phyloP scores from a whole-genome alignment of 108 stramenopile genomes.

The Skeletonema tropicum region DNA sequence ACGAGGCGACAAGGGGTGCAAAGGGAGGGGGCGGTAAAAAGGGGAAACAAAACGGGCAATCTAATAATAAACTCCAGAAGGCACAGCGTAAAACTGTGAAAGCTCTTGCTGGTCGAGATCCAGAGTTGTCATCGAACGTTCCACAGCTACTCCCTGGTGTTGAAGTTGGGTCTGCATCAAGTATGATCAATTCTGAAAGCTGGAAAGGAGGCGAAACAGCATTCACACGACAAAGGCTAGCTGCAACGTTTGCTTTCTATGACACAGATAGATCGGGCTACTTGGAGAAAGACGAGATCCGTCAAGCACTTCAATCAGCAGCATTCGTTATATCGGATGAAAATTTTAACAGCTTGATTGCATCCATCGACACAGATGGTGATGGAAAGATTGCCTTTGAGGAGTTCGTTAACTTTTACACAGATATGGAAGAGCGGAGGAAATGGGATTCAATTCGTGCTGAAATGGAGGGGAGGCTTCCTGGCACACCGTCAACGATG shows the following conservation, averaged over 20 bases:
- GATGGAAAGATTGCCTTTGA: constrained; percentile 81
- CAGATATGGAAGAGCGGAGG: constrained; percentile 49
- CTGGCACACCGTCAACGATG: constrained; percentile 60
- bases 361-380: constrained; percentile 70
- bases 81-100: constrained; percentile 41
- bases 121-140: constrained; percentile 9
- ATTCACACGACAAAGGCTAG: constrained; percentile 53
- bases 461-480: constrained; percentile 33
- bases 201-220: constrained; percentile 70
- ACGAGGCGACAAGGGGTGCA: constrained; percentile 77
- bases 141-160: constrained; percentile 23
- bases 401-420: constrained; percentile 77
- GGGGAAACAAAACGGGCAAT: constrained; percentile 24
- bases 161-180: constrained; percentile 12
- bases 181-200: constrained; percentile 52
- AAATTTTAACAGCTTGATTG: constrained; percentile 46
- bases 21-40: constrained; percentile 26
- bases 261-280: constrained; percentile 76
- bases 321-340: constrained; percentile 65
- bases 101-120: constrained; percentile 21
- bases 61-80: constrained; percentile 36
- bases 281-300: constrained; percentile 72
- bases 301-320: constrained; percentile 55
- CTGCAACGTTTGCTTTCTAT: constrained; percentile 77
- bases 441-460: constrained; percentile 20